A percentile compares a stretch with the other conserved stretches of the same genome.
These are phyloP conservation scores for Eucalyptus grandis DNA, from an alignment of 345 rosid genomes.

Conservation along the genomic window DNA sequence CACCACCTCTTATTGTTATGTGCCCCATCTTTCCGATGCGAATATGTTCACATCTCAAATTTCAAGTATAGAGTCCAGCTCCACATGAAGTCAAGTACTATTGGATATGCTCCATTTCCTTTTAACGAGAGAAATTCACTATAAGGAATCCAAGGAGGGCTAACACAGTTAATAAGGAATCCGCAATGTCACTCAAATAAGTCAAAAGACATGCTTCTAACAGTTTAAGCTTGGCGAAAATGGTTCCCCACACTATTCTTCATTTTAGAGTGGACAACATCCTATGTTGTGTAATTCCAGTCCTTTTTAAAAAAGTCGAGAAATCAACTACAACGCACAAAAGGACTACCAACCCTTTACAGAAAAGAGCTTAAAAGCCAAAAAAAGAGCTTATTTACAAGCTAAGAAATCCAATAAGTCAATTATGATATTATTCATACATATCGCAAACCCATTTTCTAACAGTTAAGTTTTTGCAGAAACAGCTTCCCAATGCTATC, in stretches of 20 bases:
- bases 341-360: background rate
- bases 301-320: background rate
- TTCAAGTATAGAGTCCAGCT: background rate
- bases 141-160: background rate
- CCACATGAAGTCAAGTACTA: background rate
- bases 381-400: background rate
- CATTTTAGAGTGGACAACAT: background rate
- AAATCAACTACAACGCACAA: background rate
- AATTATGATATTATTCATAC: background rate
- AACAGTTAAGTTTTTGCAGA: background rate
- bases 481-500: background rate
- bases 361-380: background rate
- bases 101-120: background rate
- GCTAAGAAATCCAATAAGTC: background rate
- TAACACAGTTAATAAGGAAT: background rate
- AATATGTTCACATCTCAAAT: background rate
- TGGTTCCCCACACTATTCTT: background rate
- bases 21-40: background rate
- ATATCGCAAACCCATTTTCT: background rate
- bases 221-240: background rate
- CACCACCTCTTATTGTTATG: background rate
- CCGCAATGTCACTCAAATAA: background rate
- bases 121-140: background rate
- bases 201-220: background rate
- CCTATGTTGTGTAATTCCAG: background rate